Base-by-base conservation (phyloP, 2,329 filamentous ascomycete species). In the Fusarium pseudoanthophilum region DNA sequence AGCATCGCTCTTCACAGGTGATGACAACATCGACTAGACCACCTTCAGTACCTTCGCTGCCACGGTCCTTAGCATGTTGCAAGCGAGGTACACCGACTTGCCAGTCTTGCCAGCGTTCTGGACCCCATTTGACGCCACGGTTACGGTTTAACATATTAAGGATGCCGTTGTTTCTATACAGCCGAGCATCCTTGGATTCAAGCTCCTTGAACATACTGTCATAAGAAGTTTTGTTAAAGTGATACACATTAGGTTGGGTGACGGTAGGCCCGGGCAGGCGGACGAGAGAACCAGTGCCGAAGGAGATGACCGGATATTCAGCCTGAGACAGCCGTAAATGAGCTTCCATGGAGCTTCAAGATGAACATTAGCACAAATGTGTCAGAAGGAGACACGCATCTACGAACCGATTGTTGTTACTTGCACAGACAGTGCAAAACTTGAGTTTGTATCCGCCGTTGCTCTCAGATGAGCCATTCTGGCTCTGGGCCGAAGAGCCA, bases 41-140 rank as follows among this genome's bases (percentile, higher is more conserved):
- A 13, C 92, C 93, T 82, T 99, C 96, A 13, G 93, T 93, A 21
- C 96, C 96, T 24, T 88, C 82, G 65, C 91, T 91, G 30, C 96
- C 96, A 79, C 92, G 91, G 80, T 98, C 92, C 49, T 88, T 88
- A 43, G 90, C 85, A 73, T 95, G 92, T 45, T 95, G 92, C 16
- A 96, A 84, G 36, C 95, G 89, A 36, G 96, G 95, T 69, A 94
- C 88, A 6, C 96, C 96, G 4, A 97, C 88, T 53, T 93, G 90
- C 96, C 96, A 99, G 82, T 99, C 96, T 83, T 99, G 96, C 92
- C 97, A 99, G 67, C 96, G 90, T 83, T 99, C 96, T 0, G 96
- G 96, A 0, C 94, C 95, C 90, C 93, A 97, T 85, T 99, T 99
- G 78, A 99, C 92, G 67, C 90, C 90, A 72, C 95, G 90, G 79